Evolutionary conservation across 2,329 filamentous ascomycete genomes (phyloP), one percentile per base, ranked within the genome.

Genomic region (Achaetomium macrosporum): DNA sequence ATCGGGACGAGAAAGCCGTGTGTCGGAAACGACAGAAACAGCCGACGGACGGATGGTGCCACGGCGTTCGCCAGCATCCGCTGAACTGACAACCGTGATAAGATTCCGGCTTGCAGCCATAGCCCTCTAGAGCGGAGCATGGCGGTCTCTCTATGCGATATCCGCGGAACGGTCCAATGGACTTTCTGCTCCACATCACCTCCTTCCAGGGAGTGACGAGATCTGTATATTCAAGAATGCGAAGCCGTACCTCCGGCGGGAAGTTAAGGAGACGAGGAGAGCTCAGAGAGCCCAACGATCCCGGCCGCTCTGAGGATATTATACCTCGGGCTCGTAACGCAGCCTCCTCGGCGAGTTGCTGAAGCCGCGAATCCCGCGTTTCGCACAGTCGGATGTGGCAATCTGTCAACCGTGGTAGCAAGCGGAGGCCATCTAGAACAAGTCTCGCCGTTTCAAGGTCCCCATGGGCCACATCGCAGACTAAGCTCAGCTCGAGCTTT

Each of bases 211-310:
- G 63, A 1, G 59, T 55, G 16, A 62, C 51, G 2, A 65, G 56
- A 25, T 64, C 60, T 13, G 62, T 65, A 30, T 63, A 60, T 39
- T 47, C 36, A 3, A 64, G 53, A 7, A 64, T 59, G 1, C 56
- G 44, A 25, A 50, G 50, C 16, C 59, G 57, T 20, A 64, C 16
- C 42, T 64, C 61, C 11, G 17, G 15, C 3, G 62, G 62, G 10
- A 65, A 56, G 62, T 37, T n/a, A 15, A 51, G 6, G 13, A 54
- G 41, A 29, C 30, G 1, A 17, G 17, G 13, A 7, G 11, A 3
- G 5, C 9, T 3, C 7, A 8, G 30, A 11, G 8, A 5, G 4
- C 5, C 16, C 2, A 16, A 8, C 2, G 13, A 10, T 20, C 16
- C 4, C 4, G n/a, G 16, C 11, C 9, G 8, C 36, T 8, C 11